Percentiles rank a stretch among this genome's conserved stretches.
Conservation (phyloP, 202 grass and related monocot genomes). For the Brachypodium distachyon region DNA sequence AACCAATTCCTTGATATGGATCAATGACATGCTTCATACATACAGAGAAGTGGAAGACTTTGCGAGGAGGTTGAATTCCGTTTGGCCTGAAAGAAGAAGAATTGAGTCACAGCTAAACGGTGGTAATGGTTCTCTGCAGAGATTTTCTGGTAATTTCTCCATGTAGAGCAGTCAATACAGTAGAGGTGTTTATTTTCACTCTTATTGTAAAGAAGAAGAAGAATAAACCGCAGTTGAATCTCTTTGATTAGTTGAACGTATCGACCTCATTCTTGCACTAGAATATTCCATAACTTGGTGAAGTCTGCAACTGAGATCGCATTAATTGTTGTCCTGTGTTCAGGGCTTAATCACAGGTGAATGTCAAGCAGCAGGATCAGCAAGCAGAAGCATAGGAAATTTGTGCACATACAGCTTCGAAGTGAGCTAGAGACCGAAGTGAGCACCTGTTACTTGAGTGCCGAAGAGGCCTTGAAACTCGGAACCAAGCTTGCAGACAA, state of each 20-base stretch:
- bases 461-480: background rate
- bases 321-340: background rate
- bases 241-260: background rate
- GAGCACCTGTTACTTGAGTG: conserved; percentile 3
- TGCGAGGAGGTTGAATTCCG: conserved; percentile 86
- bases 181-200: no score
- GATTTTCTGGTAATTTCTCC: conserved; percentile 26
- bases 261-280: background rate
- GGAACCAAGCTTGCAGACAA: conserved; percentile 13
- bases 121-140: conserved; percentile 44
- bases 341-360: conserved; percentile 44
- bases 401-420: conserved; percentile 27
- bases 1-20: background rate
- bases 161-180: background rate
- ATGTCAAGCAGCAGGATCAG: background rate
- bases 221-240: no score
- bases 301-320: background rate
- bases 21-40: conserved; percentile 2
- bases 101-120: conserved; percentile 48
- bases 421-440: conserved; percentile 17
- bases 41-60: conserved; percentile 99
- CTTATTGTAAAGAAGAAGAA: no score
- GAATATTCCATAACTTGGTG: background rate
- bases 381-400: background rate
- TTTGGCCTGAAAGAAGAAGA: conserved; percentile 87